phyloP scores from a whole-genome alignment of 176 grass and related monocot genomes.

The Areca catechu region DNA sequence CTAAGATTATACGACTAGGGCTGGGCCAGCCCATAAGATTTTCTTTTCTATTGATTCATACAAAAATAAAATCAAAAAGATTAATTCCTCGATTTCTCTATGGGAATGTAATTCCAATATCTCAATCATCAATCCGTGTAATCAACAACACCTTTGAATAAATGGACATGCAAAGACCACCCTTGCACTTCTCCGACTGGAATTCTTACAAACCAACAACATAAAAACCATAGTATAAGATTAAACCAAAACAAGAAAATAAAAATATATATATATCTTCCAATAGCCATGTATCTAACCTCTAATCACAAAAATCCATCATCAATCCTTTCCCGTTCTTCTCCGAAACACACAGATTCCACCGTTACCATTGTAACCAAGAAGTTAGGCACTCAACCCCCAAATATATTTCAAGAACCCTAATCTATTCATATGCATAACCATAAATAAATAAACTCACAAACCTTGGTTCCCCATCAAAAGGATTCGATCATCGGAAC shows the following conservation, averaged over 20 bases:
- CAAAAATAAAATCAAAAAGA: background rate
- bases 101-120: constrained; percentile 68
- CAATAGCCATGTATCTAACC: too few relatives aligned
- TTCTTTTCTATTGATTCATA: too few relatives aligned
- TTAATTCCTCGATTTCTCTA: constrained; percentile 56
- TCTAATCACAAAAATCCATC: too few relatives aligned
- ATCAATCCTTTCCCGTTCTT: too few relatives aligned
- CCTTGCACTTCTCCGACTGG: constrained; percentile 63
- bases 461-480: constrained; percentile 68
- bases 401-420: background rate
- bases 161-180: constrained; percentile 50
- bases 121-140: constrained; percentile 84
- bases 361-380: background rate
- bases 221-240: background rate
- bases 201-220: constrained; percentile 44
- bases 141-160: constrained; percentile 49
- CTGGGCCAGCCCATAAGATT: too few relatives aligned
- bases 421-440: background rate
- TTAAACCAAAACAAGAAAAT: background rate
- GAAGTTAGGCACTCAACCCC: background rate
- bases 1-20: too few relatives aligned
- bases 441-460: background rate
- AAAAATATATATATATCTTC: background rate
- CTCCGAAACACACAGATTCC: too few relatives aligned
- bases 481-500: constrained; percentile 39